Base-by-base conservation (phyloP, 257 asterid species). In the Solanum corneliomulleri region DNA sequence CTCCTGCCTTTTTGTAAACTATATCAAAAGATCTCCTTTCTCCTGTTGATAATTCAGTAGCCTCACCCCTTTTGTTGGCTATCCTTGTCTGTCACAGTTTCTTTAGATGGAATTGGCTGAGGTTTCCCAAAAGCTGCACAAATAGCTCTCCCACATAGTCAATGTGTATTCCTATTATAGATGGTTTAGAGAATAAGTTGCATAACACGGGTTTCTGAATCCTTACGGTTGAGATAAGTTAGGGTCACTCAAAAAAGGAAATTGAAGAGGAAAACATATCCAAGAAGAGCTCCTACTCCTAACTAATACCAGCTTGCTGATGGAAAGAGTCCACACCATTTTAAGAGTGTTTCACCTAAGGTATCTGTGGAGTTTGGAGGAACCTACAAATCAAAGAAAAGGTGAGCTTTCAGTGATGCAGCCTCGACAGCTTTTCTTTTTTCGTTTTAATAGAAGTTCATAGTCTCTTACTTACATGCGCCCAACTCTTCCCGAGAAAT, bases 301-400 rank as follows among this genome's bases (percentile, higher is more conserved):
- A 94, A 92, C 96, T 97, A 95, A 83, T 94, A 94, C 98, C 96
- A 94, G 31, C 82, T 88, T 10, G 90, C 92, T 52, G 92, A 95
- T 18, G 91, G 88, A 69, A 93, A 93, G 60, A 92, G 13, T 37
- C 97, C 97, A 29, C 93, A 87, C 11, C 94, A 83, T 86, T 89
- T 94, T 70, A 95, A 82, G 66, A 93, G 76, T 7, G 89, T 31
- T 70, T 90, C 21, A 16, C 97, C 98, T 18, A 93, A 85, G 56
- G 97, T 9, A 78, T 93, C 93, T 45, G 92, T 89, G 16, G 93
- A 76, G 89, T 88, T 89, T 23, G 93, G 84, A 31, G 90, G 93
- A 87, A 90, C 60, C 95, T 94, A 89, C 87, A 86, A 83, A 47
- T 35, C 74, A 86, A 62, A 86, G 58, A 76, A 11, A n/a, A 77